Evolutionary conservation across 1,284 basidiomycete species (phyloP).

Genomic region (Coniophora puteana): DNA sequence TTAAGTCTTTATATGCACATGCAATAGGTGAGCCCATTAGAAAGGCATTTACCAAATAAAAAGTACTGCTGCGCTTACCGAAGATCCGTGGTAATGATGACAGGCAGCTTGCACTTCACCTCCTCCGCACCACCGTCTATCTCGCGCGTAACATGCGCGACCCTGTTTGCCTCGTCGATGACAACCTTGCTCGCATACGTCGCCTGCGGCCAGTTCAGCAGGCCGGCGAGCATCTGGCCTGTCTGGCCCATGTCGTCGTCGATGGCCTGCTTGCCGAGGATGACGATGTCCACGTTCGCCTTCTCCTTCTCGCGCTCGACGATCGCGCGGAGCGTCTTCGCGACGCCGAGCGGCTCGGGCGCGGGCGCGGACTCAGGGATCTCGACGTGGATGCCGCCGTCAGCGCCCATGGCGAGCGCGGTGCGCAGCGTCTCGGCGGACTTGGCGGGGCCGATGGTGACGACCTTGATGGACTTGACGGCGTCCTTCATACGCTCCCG

Average conservation of each 20-base stretch:
- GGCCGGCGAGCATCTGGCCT: conserved; percentile 95
- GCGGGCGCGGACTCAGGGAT: conserved; percentile 67
- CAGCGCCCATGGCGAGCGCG: conserved; percentile 97
- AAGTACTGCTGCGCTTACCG: conserved; percentile 50
- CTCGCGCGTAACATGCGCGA: conserved; percentile 81
- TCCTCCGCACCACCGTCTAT: conserved; percentile 94
- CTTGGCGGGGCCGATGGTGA: conserved; percentile 93
- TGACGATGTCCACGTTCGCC: conserved; percentile 79
- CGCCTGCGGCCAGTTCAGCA: conserved; percentile 92
- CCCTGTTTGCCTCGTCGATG: conserved; percentile 66
- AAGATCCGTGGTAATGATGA: conserved; percentile 92
- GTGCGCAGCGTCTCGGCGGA: conserved; percentile 90
- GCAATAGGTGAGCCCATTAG: not conserved
- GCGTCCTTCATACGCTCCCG: conserved; percentile 78
- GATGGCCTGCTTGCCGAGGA: conserved; percentile 98
- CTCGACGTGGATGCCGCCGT: conserved; percentile 90
- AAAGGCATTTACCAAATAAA: not conserved
- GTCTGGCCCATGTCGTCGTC: conserved; percentile 98
- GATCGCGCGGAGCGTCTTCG: conserved; percentile 79
- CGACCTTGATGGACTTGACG: conserved; percentile 84
- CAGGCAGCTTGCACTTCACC: conserved; percentile 77
- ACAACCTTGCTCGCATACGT: conserved; percentile 93
- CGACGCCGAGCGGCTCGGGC: conserved; percentile 85
- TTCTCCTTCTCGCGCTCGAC: conserved; percentile 70
- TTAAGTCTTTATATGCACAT: conserved; percentile 53